phyloP scores from a whole-genome alignment of 2,329 filamentous ascomycete species.

The Verticillium isaacii region DNA sequence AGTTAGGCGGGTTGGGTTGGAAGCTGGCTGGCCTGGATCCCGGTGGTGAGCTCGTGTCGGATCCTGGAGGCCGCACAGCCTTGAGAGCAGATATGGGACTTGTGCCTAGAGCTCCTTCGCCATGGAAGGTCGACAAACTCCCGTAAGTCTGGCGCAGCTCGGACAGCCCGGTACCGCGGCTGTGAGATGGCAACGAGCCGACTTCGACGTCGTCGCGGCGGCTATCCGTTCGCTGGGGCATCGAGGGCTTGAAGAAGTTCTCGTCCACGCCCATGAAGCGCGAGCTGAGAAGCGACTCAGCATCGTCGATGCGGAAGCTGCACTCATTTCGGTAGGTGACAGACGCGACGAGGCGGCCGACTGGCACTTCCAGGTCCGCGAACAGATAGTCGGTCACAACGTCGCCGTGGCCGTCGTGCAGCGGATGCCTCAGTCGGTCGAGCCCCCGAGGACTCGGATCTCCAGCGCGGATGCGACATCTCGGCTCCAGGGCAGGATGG shows the following conservation, averaged over 20 bases:
- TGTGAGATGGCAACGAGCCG: slow-evolving; percentile 70
- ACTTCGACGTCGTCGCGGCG: slow-evolving; percentile 43
- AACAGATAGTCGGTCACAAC: slow-evolving; percentile 75
- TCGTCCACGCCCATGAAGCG: slow-evolving; percentile 91
- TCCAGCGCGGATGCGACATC: slow-evolving; percentile 72
- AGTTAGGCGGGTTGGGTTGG: slow-evolving; percentile 43
- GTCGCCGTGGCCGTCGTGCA: slow-evolving; percentile 59
- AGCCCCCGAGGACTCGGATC: slow-evolving; percentile 47
- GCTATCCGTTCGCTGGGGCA: slow-evolving; percentile 50
- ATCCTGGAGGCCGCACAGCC: slow-evolving; percentile 58
- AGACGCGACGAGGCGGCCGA: slow-evolving; percentile 75
- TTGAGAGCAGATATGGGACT: slow-evolving; percentile 83
- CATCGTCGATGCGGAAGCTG: slow-evolving; percentile 86
- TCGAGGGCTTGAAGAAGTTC: slow-evolving; percentile 76
- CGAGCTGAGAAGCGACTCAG: slow-evolving; percentile 85
- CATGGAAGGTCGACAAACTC: slow-evolving; percentile 84
- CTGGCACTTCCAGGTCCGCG: slow-evolving; percentile 78
- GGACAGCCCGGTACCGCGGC: slow-evolving; percentile 37
- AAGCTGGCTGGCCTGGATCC: slow-evolving; percentile 43
- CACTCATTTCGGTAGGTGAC: slow-evolving; percentile 85
- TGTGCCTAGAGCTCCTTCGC: slow-evolving; percentile 69
- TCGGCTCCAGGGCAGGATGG: slow-evolving; percentile 64
- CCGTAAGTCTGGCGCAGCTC: slow-evolving; percentile 80
- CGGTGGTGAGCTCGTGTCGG: slow-evolving; percentile 56
- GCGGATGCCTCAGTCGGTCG: slow-evolving; percentile 67